phyloP scores from a whole-genome alignment of 208 protist genomes.

The Trichomonas tenax region DNA sequence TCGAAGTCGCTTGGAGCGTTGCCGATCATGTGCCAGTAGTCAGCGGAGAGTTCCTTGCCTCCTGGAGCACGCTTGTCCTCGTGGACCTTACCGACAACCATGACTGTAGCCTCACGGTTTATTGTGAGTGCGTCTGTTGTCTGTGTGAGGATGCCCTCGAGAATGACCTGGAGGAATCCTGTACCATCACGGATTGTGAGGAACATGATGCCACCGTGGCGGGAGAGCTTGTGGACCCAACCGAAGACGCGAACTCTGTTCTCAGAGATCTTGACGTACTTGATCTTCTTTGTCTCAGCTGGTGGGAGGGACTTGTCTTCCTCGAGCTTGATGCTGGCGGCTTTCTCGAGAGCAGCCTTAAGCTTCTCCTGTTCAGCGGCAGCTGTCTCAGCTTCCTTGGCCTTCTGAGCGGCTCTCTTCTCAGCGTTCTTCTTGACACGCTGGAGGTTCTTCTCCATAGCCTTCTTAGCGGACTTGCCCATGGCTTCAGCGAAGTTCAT shows the following conservation, averaged over 20 bases:
- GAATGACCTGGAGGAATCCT: constrained; percentile 76
- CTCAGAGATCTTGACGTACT: background rate
- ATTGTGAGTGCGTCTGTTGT: constrained; percentile 50
- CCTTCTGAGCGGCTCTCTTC: background rate
- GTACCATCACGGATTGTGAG: constrained; percentile 80
- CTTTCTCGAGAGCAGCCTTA: background rate
- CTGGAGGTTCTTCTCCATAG: background rate
- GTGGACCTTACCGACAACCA: constrained; percentile 51
- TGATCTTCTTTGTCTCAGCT: background rate
- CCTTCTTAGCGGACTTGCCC: background rate
- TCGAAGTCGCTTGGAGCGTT: constrained; percentile 47
- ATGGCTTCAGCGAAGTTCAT: background rate
- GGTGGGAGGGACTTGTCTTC: background rate
- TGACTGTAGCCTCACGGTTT: constrained; percentile 61
- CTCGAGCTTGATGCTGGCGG: background rate
- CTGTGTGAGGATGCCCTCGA: constrained; percentile 48
- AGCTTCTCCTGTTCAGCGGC: background rate
- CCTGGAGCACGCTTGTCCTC: constrained; percentile 37
- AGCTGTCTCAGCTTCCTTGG: background rate
- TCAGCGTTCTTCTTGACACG: background rate
- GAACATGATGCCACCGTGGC: constrained; percentile 78
- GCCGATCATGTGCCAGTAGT: constrained; percentile 56
- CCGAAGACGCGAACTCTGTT: constrained; percentile 60
- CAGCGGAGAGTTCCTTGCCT: constrained; percentile 51
- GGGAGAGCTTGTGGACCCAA: constrained; percentile 78